Evolutionary conservation across 805 yeast genomes (phyloP).

Genomic region (Ogataea naganishii): DNA sequence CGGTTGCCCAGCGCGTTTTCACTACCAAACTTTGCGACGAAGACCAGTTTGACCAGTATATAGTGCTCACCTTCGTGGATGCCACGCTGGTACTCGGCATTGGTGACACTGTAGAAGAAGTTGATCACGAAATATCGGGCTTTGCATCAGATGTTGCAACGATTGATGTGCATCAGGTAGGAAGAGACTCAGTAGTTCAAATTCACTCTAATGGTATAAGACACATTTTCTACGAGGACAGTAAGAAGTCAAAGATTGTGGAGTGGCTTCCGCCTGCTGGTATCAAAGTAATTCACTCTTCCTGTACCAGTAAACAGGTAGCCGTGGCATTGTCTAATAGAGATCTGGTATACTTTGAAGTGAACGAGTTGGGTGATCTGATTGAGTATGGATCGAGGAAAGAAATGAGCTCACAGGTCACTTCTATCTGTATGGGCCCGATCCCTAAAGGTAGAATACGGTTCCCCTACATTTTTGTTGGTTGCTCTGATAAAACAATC

Average conservation of each 20-base stretch:
- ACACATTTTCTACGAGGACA: constrained; percentile 35
- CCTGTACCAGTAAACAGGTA: constrained; percentile 61
- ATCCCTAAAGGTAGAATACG: constrained; percentile 36
- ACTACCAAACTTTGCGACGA: constrained; percentile 41
- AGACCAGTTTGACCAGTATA: constrained; percentile 49
- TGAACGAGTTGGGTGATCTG: constrained; percentile 54
- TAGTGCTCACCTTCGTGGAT: constrained; percentile 56
- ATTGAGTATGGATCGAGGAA: constrained; percentile 61
- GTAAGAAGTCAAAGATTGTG: constrained; percentile 22
- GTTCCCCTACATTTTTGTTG: constrained; percentile 58
- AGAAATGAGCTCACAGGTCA: constrained; percentile 43
- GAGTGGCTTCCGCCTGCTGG: constrained; percentile 88
- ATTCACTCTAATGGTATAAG: constrained; percentile 63
- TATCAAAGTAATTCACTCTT: constrained; percentile 46
- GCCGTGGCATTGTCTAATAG: constrained; percentile 63
- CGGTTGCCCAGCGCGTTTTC: constrained; percentile 52
- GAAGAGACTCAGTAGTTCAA: constrained; percentile 56
- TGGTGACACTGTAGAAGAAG: constrained; percentile 76
- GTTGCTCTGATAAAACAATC: constrained; percentile 61
- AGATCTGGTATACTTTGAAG: constrained; percentile 77
- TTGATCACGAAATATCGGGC: constrained; percentile 46
- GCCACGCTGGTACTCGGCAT: constrained; percentile 67
- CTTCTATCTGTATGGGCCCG: constrained; percentile 41
- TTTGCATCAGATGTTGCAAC: constrained; percentile 52
- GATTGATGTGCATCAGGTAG: constrained; percentile 60